Base-by-base conservation (phyloP, 2,329 filamentous ascomycete genomes). In the Lasiodiplodia theobromae region DNA sequence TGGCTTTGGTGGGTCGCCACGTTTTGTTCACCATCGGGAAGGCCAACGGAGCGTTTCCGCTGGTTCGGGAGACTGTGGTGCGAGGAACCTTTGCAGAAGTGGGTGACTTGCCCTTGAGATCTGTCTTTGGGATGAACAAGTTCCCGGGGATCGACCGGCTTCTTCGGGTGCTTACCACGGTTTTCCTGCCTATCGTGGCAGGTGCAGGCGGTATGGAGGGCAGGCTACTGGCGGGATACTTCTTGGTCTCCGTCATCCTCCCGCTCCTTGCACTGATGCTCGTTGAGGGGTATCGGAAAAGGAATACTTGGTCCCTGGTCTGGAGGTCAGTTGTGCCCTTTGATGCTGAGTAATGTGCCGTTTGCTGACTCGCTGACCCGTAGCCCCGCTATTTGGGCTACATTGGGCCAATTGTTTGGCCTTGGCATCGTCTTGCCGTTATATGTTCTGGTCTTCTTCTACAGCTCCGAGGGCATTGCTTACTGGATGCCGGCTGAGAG, bases 401-500 rank as follows among this genome's bases (percentile, higher is more conserved):
- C 7, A 18, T 12, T 47, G 7, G 60, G 11, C 6, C 60, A 64
- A n/a, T 18, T 64, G 14, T 23, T 64, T 8, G 60, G 60, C 4
- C 18, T 64, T 4, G 49, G 28, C 2, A 21, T 40, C 6, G 10
- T 64, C 7, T 21, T 64, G 12, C 60, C 60, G 16, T 4, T 64
- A 8, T 64, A 64, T 21, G 21, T 52, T n/a, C n/a, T 64, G 47
- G 60, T 12, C 21, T 64, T 52, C 44, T 64, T 37, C 18, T 5
- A 23, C 25, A 21, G 16, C 14, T 64, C 60, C 4, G 10, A 51
- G 16, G 44, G 44, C 21, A n/a, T 21, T 4, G 25, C 60, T 12
- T 64, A 64, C 60, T 64, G 60, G 60, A 64, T 64, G 60, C 60
- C 60, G 2, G 60, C 60, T 11, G 60, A 64, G 25, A 28, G 60